Conservation (phyloP, 805 yeast genomes). For the Hanseniaspora taiwanica region DNA sequence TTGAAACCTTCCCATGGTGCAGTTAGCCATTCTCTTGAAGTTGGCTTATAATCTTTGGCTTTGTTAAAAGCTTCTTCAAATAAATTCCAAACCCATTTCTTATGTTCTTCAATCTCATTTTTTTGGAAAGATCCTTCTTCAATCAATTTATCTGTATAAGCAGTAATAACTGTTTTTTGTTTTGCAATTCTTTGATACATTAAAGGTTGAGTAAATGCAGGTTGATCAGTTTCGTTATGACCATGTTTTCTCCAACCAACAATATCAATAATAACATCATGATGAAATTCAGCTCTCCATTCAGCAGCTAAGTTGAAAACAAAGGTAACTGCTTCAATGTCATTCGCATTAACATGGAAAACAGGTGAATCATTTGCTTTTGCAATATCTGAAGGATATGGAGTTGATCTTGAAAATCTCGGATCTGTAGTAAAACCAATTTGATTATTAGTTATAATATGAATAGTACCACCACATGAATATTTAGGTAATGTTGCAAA, state of each 20-base stretch:
- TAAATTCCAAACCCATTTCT: constrained; percentile 92
- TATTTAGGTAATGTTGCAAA: constrained; percentile 85
- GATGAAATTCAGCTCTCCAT: constrained; percentile 94
- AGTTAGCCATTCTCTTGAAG: constrained; percentile 93
- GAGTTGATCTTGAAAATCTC: constrained; percentile 91
- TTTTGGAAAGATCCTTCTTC: constrained; percentile 80
- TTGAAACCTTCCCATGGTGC: constrained; percentile 99
- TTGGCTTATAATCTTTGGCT: constrained; percentile 81
- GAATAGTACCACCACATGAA: constrained; percentile 97
- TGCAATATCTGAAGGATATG: constrained; percentile 95
- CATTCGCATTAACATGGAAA: constrained; percentile 98
- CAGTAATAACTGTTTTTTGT: constrained; percentile 79
- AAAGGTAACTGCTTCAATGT: constrained; percentile 83
- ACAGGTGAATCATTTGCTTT: constrained; percentile 95
- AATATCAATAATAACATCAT: constrained; percentile 91
- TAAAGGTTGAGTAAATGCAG: constrained; percentile 94
- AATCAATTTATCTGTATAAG: constrained; percentile 67
- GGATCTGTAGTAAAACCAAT: constrained; percentile 99
- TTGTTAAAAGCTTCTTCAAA: constrained; percentile 83
- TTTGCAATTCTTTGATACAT: constrained; percentile 88
- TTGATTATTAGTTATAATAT: constrained; percentile 93
- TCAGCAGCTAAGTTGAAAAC: constrained; percentile 95
- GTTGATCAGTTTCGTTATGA: constrained; percentile 99
- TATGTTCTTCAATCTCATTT: constrained; percentile 89
- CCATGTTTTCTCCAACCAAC: constrained; percentile 98